A percentile compares a stretch with the other conserved stretches of the same genome.
phyloP scores from a whole-genome alignment of 2,329 filamentous ascomycete genomes.

The Cordyceps tenuipes region DNA sequence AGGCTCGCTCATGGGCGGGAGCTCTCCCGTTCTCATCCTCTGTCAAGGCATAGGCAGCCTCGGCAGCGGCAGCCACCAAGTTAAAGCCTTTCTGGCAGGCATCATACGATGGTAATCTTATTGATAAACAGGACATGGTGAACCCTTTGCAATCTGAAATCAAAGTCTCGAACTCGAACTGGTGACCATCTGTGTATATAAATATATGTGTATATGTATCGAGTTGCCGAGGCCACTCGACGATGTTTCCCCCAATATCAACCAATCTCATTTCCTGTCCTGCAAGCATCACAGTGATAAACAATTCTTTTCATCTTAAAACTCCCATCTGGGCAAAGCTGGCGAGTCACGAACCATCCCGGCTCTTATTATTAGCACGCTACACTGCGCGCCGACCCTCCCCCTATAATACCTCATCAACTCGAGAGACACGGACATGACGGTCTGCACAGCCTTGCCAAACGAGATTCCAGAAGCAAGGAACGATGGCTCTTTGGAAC shows the following conservation, averaged over 20 bases:
- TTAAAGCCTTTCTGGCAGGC: background rate
- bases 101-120: background rate
- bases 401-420: background rate
- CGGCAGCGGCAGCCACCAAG: background rate
- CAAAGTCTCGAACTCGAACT: no score
- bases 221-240: no score
- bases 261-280: background rate
- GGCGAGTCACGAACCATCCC: constrained; percentile 6
- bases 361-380: background rate
- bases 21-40: background rate
- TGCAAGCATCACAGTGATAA: background rate
- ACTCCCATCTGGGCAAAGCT: background rate
- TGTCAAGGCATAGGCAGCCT: no score
- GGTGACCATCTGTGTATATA: no score
- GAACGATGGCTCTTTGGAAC: background rate
- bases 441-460: constrained; percentile 1
- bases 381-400: background rate
- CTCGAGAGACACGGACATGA: background rate
- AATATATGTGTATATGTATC: no score
- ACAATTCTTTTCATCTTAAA: background rate
- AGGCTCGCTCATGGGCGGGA: background rate
- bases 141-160: no score
- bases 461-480: background rate
- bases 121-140: no score
- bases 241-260: no score